phyloP scores from a whole-genome alignment of 495 filamentous ascomycete genomes.

The Annulohypoxylon stygium region DNA sequence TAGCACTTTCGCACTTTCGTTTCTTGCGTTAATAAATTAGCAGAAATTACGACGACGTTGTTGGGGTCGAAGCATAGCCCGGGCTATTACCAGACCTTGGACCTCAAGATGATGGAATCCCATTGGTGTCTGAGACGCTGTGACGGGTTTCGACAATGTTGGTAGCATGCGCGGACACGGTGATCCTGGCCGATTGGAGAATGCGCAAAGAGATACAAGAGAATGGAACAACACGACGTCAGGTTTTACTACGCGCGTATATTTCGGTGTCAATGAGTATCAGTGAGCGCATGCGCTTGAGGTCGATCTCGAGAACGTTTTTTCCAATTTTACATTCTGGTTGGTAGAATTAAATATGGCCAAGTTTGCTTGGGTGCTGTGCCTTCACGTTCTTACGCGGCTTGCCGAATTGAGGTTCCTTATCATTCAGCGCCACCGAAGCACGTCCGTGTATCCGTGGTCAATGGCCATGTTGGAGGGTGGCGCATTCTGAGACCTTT shows the following conservation, averaged over 20 bases:
- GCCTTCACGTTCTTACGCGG: conserved; percentile 35
- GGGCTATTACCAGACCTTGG: not conserved
- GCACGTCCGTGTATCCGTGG: conserved; percentile 4
- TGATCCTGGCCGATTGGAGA: conserved; percentile 27
- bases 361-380: conserved; percentile 14
- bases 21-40: not conserved
- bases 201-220: conserved; percentile 10
- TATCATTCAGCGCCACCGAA: conserved; percentile 25
- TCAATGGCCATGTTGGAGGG: too few species aligned
- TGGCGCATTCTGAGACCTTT: conserved; percentile 28
- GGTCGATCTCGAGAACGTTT: conserved; percentile 5
- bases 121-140: conserved; percentile 14
- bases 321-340: conserved; percentile 34
- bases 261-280: conserved; percentile 13
- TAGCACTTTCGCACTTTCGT: not conserved
- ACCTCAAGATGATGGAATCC: conserved; percentile 1
- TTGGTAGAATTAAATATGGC: conserved; percentile 6
- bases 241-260: conserved; percentile 11
- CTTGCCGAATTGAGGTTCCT: conserved; percentile 23
- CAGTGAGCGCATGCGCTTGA: conserved; percentile 9
- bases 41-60: not conserved
- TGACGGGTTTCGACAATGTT: conserved; percentile 10
- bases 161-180: conserved; percentile 20
- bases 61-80: conserved; percentile 3
- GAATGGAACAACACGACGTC: conserved; percentile 17